phyloP scores from a whole-genome alignment of 2,329 filamentous ascomycete species.

The Xylaria sp. region DNA sequence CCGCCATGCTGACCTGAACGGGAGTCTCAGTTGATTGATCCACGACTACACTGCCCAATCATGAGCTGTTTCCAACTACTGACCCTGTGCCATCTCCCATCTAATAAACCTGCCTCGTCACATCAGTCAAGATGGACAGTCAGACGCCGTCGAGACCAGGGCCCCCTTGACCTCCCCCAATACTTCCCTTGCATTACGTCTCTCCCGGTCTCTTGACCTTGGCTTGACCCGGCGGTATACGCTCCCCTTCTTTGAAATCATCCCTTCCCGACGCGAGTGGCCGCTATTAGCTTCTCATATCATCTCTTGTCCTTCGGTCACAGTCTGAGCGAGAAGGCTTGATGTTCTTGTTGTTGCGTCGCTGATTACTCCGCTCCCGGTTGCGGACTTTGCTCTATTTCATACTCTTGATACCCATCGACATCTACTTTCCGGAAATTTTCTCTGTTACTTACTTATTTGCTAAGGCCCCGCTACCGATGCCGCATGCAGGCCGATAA shows the following conservation, averaged over 20 bases:
- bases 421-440: slow-evolving; percentile 14
- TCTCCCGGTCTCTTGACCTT: slow-evolving; percentile 38
- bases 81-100: slow-evolving; percentile 41
- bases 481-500: slow-evolving; percentile 44
- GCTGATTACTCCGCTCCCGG: slow-evolving; percentile 35
- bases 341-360: slow-evolving; percentile 32
- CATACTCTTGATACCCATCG: slow-evolving; percentile 19
- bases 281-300: slow-evolving; percentile 37
- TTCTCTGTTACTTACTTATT: slow-evolving; percentile 6
- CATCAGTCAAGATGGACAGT: slow-evolving; percentile 44
- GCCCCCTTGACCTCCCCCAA: slow-evolving; percentile 36
- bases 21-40: slow-evolving; percentile 48
- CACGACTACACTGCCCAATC: slow-evolving; percentile 46
- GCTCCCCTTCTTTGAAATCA: slow-evolving; percentile 42
- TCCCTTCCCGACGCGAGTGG: slow-evolving; percentile 46
- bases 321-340: slow-evolving; percentile 33
- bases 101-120: slow-evolving; percentile 41
- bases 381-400: slow-evolving; percentile 17
- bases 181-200: slow-evolving; percentile 44
- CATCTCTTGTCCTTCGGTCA: slow-evolving; percentile 38
- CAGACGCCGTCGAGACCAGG: slow-evolving; percentile 43
- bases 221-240: slow-evolving; percentile 30
- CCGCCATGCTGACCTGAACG: slow-evolving; percentile 43
- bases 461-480: slow-evolving; percentile 37
- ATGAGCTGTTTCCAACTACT: slow-evolving; percentile 39